phyloP scores from a whole-genome alignment of 176 grass and related monocot genomes.

The Avena insularis region DNA sequence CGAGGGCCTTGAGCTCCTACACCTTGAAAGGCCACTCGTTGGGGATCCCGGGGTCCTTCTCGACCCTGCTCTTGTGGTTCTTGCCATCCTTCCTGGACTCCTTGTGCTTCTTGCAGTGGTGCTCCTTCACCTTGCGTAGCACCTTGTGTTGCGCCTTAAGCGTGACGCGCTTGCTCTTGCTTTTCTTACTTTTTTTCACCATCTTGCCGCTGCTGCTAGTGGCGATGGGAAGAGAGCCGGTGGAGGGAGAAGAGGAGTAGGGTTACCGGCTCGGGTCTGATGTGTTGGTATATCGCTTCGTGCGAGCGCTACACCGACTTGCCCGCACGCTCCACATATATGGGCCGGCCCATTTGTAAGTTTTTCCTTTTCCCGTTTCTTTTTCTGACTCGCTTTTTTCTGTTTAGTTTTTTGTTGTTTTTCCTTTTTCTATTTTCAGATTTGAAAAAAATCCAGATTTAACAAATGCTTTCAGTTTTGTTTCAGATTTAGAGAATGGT shows the following conservation, averaged over 20 bases:
- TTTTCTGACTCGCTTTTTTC: too few species aligned
- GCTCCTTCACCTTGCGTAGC: conserved; percentile 87
- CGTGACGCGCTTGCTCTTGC: conserved; percentile 93
- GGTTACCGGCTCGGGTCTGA: background rate
- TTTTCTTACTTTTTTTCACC: conserved; percentile 97
- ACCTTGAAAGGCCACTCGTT: conserved; percentile 99
- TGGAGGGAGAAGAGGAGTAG: background rate
- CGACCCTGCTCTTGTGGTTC: conserved; percentile 76
- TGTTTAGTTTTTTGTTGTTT: too few species aligned
- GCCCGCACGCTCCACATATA: too few species aligned
- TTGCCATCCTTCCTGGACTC: conserved; percentile 88
- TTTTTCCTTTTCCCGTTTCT: too few species aligned
- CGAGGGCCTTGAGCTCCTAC: conserved; percentile 87
- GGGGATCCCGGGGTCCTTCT: conserved; percentile 97
- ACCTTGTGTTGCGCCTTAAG: conserved; percentile 91
- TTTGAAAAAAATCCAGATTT: too few species aligned
- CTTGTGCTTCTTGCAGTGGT: conserved; percentile 96
- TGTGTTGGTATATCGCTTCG: background rate
- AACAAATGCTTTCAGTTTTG: too few species aligned
- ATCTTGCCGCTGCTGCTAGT: conserved; percentile 40
- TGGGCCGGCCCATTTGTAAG: too few species aligned
- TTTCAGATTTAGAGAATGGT: too few species aligned
- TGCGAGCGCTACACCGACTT: too few species aligned
- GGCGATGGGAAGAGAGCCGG: background rate
- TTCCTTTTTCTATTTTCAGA: too few species aligned